A percentile compares a stretch with the other conserved stretches of the same genome.
Conservation (phyloP, 202 grass and related monocot species). For the Elaeis oleifera region DNA sequence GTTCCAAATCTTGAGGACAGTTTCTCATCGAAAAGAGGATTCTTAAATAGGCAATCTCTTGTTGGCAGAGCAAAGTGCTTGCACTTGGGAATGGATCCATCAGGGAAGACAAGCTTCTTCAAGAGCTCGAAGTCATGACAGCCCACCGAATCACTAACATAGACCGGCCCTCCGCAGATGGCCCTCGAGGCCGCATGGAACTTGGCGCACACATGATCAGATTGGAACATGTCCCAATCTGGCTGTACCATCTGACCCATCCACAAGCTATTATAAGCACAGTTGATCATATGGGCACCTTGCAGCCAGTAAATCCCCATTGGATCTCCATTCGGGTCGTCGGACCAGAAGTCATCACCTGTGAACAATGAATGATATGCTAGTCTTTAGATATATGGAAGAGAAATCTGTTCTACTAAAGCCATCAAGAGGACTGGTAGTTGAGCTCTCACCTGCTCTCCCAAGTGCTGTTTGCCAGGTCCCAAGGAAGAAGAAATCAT, state of each 20-base stretch:
- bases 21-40: constrained; percentile 44
- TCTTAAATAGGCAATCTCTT: constrained; percentile 45
- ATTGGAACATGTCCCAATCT: constrained; percentile 77
- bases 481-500: constrained; percentile 65
- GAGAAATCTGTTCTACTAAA: too few species aligned
- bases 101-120: constrained; percentile 27
- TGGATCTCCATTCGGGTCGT: constrained; percentile 49
- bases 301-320: constrained; percentile 56
- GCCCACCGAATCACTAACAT: constrained; percentile 43
- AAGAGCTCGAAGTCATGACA: constrained; percentile 42
- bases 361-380: not conserved
- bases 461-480: constrained; percentile 31
- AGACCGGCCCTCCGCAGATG: constrained; percentile 46
- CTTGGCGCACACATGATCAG: constrained; percentile 31
- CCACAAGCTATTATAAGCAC: constrained; percentile 65
- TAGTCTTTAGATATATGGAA: too few species aligned
- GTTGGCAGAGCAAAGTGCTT: constrained; percentile 42
- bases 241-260: constrained; percentile 55
- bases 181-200: constrained; percentile 60
- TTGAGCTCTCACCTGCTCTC: constrained; percentile 20
- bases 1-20: constrained; percentile 64
- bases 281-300: constrained; percentile 57
- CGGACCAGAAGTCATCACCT: constrained; percentile 61
- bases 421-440: not conserved
- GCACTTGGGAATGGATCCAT: constrained; percentile 41